phyloP scores from a whole-genome alignment of 176 grass and related monocot genomes.

The Eragrostis curvula region DNA sequence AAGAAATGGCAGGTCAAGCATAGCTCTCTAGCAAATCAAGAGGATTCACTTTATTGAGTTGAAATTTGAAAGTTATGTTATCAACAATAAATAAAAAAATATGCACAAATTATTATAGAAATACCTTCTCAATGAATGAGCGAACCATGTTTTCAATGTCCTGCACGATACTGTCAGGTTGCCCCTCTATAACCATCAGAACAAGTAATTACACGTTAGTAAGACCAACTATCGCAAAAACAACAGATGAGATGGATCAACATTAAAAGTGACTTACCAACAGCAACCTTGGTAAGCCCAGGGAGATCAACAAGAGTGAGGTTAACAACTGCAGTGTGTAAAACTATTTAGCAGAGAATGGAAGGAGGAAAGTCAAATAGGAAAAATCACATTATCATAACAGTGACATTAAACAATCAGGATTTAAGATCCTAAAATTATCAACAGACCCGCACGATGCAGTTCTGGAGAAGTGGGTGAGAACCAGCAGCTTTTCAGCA shows the following conservation, averaged over 20 bases:
- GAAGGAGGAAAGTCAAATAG: constrained; percentile 1
- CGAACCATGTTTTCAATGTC: constrained; percentile 99
- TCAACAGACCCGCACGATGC: not conserved
- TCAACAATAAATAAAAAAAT: constrained; percentile 18
- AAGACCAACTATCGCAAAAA: constrained; percentile 49
- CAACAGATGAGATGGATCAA: not conserved
- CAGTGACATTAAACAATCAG: not conserved
- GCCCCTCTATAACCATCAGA: constrained; percentile 66
- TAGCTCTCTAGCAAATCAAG: too few species aligned
- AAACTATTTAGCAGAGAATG: constrained; percentile 33
- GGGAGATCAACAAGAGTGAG: constrained; percentile 98
- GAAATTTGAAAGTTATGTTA: not conserved
- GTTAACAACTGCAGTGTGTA: constrained; percentile 85
- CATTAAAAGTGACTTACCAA: constrained; percentile 65
- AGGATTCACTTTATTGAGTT: constrained; percentile 11
- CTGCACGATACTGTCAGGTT: constrained; percentile 73
- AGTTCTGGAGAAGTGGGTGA: not conserved
- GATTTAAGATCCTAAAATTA: not conserved
- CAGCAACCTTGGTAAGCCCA: constrained; percentile 96
- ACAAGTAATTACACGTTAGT: constrained; percentile 41
- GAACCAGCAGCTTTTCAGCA: not conserved
- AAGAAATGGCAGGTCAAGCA: not conserved
- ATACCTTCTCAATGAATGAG: constrained; percentile 92
- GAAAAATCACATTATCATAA: not conserved
- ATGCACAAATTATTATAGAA: constrained; percentile 8